A percentile compares a stretch with the other conserved stretches of the same genome.
phyloP scores from a whole-genome alignment of 2,329 filamentous ascomycete species.

The Magnaporthiopsis rhizophila region DNA sequence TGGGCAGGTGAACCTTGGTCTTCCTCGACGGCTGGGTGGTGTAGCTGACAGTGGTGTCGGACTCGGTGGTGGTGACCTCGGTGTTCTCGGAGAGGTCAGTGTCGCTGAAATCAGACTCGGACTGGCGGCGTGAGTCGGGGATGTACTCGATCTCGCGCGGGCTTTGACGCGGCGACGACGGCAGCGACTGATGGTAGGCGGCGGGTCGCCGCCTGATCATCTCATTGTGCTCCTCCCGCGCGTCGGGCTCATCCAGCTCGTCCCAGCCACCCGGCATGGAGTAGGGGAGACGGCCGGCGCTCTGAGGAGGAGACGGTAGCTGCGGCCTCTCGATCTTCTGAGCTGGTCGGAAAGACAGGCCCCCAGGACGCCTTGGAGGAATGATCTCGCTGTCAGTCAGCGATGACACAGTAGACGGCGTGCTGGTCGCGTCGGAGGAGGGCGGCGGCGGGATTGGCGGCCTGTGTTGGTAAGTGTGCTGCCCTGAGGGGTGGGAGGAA shows the following conservation, averaged over 20 bases:
- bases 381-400: background rate
- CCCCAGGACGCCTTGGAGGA: background rate
- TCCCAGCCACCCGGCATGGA: slow-evolving; percentile 5
- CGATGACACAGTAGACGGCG: background rate
- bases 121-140: background rate
- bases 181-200: background rate
- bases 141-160: slow-evolving; percentile 8
- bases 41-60: slow-evolving; percentile 2
- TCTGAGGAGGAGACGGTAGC: background rate
- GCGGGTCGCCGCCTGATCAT: slow-evolving; percentile 1
- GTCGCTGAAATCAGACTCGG: slow-evolving; percentile 10
- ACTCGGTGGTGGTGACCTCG: slow-evolving; percentile 12
- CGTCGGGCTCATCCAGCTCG: background rate
- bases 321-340: background rate
- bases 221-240: slow-evolving; percentile 1
- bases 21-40: background rate
- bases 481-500: background rate
- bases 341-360: slow-evolving; percentile 2
- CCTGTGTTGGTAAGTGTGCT: background rate
- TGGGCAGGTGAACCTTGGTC: background rate
- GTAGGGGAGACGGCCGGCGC: background rate
- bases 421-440: background rate
- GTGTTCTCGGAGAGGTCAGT: slow-evolving; percentile 12
- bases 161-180: background rate
- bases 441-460: background rate